Evolutionary conservation across 345 rosid species (phyloP).

Genomic region (Eucalyptus rudis): DNA sequence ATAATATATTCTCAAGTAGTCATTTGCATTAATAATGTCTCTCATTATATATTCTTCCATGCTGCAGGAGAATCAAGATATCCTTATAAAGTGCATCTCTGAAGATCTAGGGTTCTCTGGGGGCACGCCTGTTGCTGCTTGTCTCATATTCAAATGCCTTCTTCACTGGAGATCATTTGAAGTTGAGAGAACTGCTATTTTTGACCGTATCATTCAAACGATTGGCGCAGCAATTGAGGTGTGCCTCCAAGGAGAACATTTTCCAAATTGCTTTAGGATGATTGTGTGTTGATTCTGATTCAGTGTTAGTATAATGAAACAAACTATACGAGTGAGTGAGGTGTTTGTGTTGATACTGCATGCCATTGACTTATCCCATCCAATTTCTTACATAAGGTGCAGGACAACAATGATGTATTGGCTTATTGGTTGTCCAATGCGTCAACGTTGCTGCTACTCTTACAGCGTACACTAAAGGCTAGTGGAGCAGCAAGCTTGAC

Average conservation of each 20-base stretch:
- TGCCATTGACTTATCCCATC: conserved; percentile 1
- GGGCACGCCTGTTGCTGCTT: conserved; percentile 88
- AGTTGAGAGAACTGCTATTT: conserved; percentile 76
- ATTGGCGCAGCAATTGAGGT: conserved; percentile 80
- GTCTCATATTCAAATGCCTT: conserved; percentile 80
- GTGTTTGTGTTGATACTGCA: background rate
- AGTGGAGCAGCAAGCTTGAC: conserved; percentile 61
- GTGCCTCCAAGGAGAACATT: background rate
- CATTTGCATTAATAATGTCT: background rate
- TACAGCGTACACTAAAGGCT: conserved; percentile 86
- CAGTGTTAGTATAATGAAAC: background rate
- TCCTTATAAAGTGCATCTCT: conserved; percentile 70
- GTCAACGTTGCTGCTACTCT: conserved; percentile 65
- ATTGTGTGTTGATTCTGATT: background rate
- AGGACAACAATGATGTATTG: conserved; percentile 59
- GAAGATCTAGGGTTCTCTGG: conserved; percentile 83
- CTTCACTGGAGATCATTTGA: conserved; percentile 96
- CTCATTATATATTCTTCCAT: background rate
- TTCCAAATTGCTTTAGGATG: background rate
- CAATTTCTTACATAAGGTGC: conserved; percentile 35
- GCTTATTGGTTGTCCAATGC: conserved; percentile 94
- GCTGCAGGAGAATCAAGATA: conserved; percentile 81
- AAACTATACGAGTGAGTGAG: background rate
- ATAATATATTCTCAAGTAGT: background rate
- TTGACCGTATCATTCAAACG: conserved; percentile 83